Base-by-base conservation (phyloP, 2,329 filamentous ascomycete species). In the Sarocladiaceae sp. region DNA sequence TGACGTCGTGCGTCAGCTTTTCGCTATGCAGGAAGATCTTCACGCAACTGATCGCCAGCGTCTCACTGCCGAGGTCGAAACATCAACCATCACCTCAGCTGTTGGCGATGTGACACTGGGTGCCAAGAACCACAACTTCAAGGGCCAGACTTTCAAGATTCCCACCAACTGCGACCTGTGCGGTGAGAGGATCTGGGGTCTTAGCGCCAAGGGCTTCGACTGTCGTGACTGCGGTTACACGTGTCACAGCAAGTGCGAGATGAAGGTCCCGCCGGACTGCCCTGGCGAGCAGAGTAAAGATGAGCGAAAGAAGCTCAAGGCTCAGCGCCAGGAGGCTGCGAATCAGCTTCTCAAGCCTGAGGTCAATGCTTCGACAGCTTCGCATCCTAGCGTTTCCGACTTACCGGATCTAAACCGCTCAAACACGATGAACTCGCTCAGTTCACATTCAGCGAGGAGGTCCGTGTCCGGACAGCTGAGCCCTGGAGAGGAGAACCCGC, bases 91-190 rank as follows among this genome's bases (percentile, higher is more conserved):
- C 58, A 91, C 88, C n/a, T 73, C 82, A 9, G 86, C 82, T 0
- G 91, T 96, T 3, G 93, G 93, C 27, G 93, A 98, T 60, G 78
- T 98, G 45, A 95, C 90, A 2, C 72, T 95, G 16, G 91, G 91
- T 15, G 90, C 90, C 10, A 88, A 88, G 61, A 95, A 90, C 58
- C 93, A 98, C 70, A 93, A 95, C 58, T 98, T 98, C 76, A 95
- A 95, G 66, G 82, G 88, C n/a, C 89, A 97, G 59, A 97, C 93
- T 0, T 98, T 97, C 74, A 97, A 97, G 64, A 95, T 98, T 48
- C 94, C 94, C 0, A 98, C 93, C 4, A 97, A 97, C 61, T 98
- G 93, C 67, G 93, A 98, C 63, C 75, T 96, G 11, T 98, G 93
- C 55, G 90, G 90, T 15, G 93, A 98, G 60, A 80, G 93, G 21